Evolutionary conservation across 371 early-diverging fungal genomes (phyloP).

Genomic region (Mucor velutinosus): DNA sequence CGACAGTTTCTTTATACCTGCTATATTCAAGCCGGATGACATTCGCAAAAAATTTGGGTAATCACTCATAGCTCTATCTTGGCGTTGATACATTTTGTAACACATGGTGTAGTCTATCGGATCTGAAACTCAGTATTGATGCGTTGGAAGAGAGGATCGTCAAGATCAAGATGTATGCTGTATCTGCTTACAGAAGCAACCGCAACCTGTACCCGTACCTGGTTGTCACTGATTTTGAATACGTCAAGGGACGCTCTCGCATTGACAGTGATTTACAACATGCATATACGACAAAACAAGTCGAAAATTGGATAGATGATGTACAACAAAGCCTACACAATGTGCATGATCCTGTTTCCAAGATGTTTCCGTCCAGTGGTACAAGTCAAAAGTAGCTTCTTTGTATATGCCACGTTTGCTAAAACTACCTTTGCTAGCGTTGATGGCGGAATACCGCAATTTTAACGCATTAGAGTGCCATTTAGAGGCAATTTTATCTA

Average conservation of each 20-base stretch:
- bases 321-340: neutral
- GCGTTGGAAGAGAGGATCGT: neutral
- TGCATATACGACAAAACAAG: neutral
- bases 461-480: neutral
- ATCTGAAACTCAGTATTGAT: neutral
- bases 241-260: neutral
- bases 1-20: neutral
- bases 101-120: neutral
- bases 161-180: neutral
- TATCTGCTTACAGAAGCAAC: neutral
- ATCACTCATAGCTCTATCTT: neutral
- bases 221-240: neutral
- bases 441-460: neutral
- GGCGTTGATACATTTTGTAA: neutral
- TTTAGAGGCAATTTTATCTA: neutral
- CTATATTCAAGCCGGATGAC: neutral
- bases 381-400: neutral
- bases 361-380: neutral
- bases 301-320: neutral
- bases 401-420: neutral
- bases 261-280: neutral
- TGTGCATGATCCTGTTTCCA: neutral
- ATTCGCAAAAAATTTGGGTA: neutral
- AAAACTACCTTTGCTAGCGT: neutral
- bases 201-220: neutral